phyloP scores from a whole-genome alignment of 2,329 filamentous ascomycete genomes.

The Colletotrichum lentis region DNA sequence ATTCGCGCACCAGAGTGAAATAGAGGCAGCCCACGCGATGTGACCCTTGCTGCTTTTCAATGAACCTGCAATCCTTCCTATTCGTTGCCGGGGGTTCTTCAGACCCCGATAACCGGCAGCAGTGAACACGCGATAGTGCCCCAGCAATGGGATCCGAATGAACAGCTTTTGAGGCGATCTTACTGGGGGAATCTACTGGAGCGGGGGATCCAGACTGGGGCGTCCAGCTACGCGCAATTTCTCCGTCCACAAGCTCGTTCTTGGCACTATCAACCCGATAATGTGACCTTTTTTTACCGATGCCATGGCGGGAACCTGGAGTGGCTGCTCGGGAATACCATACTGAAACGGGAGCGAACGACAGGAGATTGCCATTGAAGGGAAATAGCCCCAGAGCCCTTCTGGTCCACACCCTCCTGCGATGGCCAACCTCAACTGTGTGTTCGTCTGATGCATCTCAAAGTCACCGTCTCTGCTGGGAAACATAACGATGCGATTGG shows the following conservation, averaged over 20 bases:
- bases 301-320: constrained; percentile 2
- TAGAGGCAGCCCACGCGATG: constrained; percentile 16
- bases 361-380: constrained; percentile 1
- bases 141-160: constrained; percentile 10
- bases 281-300: constrained; percentile 12
- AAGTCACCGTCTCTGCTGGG: not conserved
- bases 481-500: not conserved
- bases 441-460: not conserved
- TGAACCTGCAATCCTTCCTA: not conserved
- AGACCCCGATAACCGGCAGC: not conserved
- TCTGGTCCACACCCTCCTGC: not conserved
- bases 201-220: constrained; percentile 21
- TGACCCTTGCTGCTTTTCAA: not conserved
- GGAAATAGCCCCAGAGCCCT: not conserved
- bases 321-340: not conserved
- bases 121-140: constrained; percentile 1
- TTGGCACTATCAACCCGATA: constrained; percentile 27
- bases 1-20: constrained; percentile 22
- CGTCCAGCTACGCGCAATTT: constrained; percentile 18
- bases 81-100: constrained; percentile 13
- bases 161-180: constrained; percentile 12
- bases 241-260: constrained; percentile 30
- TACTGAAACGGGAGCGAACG: not conserved
- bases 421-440: not conserved
- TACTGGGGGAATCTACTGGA: constrained; percentile 24